Conservation (phyloP, 78 protist species). For the Dictyostelium firmibasis region DNA sequence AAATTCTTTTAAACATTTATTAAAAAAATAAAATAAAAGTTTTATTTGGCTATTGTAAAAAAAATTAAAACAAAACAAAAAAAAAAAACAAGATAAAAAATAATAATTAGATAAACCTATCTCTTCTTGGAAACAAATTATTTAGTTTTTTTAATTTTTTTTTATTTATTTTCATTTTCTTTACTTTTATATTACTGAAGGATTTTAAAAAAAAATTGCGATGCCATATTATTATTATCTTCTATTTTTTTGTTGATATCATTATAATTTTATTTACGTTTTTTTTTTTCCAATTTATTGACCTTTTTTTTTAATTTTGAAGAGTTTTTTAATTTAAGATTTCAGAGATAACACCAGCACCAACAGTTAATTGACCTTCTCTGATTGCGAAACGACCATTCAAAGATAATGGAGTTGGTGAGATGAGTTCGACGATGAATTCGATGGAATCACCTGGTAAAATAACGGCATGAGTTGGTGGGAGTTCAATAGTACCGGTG, state of each 20-base stretch:
- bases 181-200: not conserved
- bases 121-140: no score
- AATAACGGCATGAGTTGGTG: conserved; percentile 87
- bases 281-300: not conserved
- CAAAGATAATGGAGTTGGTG: conserved; percentile 84
- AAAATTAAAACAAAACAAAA: no score
- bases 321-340: not conserved
- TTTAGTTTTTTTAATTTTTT: no score
- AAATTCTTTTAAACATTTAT: not conserved
- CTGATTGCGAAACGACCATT: conserved; percentile 97
- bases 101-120: no score
- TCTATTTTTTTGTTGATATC: not conserved
- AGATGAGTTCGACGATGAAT: conserved; percentile 83
- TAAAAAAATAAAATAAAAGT: no score
- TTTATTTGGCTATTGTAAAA: no score
- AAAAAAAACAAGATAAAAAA: no score
- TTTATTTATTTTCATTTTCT: not conserved
- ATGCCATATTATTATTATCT: not conserved
- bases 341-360: conserved; percentile 95
- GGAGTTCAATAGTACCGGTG: conserved; percentile 91
- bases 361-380: conserved; percentile 97
- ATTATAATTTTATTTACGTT: not conserved
- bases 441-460: conserved; percentile 97
- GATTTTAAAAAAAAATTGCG: not conserved
- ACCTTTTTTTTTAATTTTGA: no score